Conservation (phyloP, 352 stramenopile genomes). For the Plasmopara viticola region DNA sequence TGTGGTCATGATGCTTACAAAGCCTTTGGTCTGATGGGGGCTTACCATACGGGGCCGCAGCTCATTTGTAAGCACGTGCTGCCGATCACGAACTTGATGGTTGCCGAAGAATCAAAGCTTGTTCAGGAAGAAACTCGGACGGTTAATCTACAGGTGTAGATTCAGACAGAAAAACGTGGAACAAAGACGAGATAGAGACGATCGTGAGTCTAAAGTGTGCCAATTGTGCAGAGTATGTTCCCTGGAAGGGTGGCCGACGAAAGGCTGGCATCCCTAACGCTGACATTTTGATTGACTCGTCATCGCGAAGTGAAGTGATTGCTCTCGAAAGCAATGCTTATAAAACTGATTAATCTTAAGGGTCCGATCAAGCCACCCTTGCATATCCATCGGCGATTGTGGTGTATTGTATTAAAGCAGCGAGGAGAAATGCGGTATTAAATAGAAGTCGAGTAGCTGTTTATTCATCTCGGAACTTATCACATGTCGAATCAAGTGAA, state of each 20-base stretch:
- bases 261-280: constrained; percentile 28
- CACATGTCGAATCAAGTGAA: constrained; percentile 63
- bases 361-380: constrained; percentile 3
- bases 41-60: constrained; percentile 63
- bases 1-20: constrained; percentile 82
- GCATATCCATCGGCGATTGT: constrained; percentile 2
- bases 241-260: constrained; percentile 54
- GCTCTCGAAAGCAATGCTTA: constrained; percentile 14
- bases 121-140: constrained; percentile 26
- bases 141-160: constrained; percentile 3
- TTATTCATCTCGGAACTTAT: constrained; percentile 74
- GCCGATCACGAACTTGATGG: constrained; percentile 64
- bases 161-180: constrained; percentile 31
- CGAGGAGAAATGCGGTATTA: constrained; percentile 4
- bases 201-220: constrained; percentile 27
- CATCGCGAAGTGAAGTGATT: constrained; percentile 9
- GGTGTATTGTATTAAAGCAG: no score
- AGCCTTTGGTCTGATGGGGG: constrained; percentile 60
- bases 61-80: constrained; percentile 72
- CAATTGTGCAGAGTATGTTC: constrained; percentile 37
- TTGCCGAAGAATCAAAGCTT: constrained; percentile 41
- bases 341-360: constrained; percentile 1
- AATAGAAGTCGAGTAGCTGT: constrained; percentile 26
- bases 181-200: constrained; percentile 26
- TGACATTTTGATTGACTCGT: constrained; percentile 9